Evolutionary conservation across 306 rosid species (phyloP).

Genomic region (Senna siamea): DNA sequence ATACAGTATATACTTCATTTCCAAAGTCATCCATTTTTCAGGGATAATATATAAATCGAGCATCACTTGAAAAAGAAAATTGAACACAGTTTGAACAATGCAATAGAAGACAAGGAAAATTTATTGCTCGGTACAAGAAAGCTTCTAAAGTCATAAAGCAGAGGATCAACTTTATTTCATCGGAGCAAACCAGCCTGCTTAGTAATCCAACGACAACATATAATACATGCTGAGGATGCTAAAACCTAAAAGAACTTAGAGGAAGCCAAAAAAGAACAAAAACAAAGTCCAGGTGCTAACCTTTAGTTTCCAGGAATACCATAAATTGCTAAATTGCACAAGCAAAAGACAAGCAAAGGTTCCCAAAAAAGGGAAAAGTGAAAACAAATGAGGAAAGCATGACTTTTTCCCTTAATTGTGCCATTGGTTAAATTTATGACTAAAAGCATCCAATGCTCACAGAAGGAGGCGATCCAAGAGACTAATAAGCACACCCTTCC

Average conservation of each 20-base stretch:
- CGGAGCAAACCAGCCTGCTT: too few relatives aligned
- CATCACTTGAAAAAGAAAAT: neutral
- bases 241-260: neutral
- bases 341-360: neutral
- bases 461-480: neutral
- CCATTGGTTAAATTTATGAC: neutral
- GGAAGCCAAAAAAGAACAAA: neutral
- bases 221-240: too few relatives aligned
- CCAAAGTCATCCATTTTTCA: conserved; percentile 4
- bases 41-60: neutral
- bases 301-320: neutral
- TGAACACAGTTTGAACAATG: neutral
- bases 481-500: neutral
- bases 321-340: neutral
- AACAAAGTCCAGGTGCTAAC: neutral
- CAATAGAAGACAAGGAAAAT: neutral
- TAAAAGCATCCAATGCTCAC: neutral
- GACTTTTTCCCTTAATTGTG: neutral
- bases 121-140: neutral
- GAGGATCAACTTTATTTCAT: neutral
- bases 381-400: neutral
- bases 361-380: neutral
- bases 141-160: neutral
- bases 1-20: neutral
- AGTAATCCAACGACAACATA: too few relatives aligned